phyloP scores from a whole-genome alignment of 2,329 filamentous ascomycete genomes.

The Hypoxylon sp. region DNA sequence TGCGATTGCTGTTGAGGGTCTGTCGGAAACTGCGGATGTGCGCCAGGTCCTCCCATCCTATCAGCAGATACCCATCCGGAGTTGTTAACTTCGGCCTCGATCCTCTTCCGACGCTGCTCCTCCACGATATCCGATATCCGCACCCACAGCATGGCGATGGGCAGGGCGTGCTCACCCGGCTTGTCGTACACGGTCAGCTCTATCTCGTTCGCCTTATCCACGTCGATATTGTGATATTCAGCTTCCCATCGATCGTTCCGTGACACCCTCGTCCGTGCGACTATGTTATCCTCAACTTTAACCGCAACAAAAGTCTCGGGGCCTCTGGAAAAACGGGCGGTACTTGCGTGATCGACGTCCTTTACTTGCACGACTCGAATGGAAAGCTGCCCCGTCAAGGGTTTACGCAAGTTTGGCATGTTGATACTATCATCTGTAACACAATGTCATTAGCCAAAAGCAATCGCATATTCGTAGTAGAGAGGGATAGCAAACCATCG shows the following conservation, averaged over 20 bases:
- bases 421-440: constrained; percentile 90
- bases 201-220: constrained; percentile 98
- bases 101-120: constrained; percentile 95
- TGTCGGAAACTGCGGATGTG: constrained; percentile 66
- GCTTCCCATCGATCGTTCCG: constrained; percentile 90
- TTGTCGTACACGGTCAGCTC: constrained; percentile 98
- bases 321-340: constrained; percentile 82
- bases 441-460: constrained; percentile 24
- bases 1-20: constrained; percentile 55
- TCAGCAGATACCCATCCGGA: constrained; percentile 98
- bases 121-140: constrained; percentile 96
- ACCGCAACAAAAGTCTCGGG: constrained; percentile 96
- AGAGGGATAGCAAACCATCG: constrained; percentile 70
- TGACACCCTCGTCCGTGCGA: constrained; percentile 85
- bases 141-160: constrained; percentile 95
- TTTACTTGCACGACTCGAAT: constrained; percentile 88
- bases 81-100: constrained; percentile 93
- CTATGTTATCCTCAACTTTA: constrained; percentile 94
- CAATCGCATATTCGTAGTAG: neutral
- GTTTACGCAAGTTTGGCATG: constrained; percentile 91
- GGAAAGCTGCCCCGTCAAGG: constrained; percentile 88
- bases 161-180: constrained; percentile 85
- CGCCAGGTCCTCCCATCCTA: constrained; percentile 72
- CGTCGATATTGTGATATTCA: constrained; percentile 89
- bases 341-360: constrained; percentile 92